These are phyloP conservation scores for Trametes villosa DNA, from an alignment of 768 basidiomycete genomes.

Conservation along the genomic window DNA sequence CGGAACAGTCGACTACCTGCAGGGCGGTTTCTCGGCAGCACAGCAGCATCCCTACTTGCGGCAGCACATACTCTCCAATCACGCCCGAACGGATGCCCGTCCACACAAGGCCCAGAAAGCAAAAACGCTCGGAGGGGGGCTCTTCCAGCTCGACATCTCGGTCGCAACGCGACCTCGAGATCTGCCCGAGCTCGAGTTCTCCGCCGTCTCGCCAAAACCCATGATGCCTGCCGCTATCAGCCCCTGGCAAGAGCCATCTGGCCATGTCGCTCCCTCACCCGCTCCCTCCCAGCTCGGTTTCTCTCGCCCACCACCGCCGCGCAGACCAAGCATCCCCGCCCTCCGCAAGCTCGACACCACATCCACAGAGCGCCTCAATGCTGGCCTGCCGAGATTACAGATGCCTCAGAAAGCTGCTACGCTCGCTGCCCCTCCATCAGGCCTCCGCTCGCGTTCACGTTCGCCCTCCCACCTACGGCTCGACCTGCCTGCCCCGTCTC, in stretches of 20 bases:
- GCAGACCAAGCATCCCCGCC: constrained; percentile 66
- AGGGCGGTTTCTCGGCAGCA: constrained; percentile 70
- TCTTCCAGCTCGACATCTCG: constrained; percentile 71
- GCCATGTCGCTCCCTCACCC: constrained; percentile 56
- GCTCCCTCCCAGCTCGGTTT: constrained; percentile 68
- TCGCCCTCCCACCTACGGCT: constrained; percentile 69
- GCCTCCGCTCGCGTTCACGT: constrained; percentile 36
- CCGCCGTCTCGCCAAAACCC: constrained; percentile 52
- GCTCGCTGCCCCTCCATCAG: constrained; percentile 44
- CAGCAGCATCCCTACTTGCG: constrained; percentile 60
- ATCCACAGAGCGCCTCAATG: constrained; percentile 53
- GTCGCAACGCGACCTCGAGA: constrained; percentile 54
- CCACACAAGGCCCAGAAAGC: constrained; percentile 18
- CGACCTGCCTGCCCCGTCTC: constrained; percentile 60
- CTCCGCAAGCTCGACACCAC: constrained; percentile 66
- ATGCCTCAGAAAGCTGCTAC: constrained; percentile 63
- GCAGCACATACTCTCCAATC: constrained; percentile 43
- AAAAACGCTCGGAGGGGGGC: constrained; percentile 47
- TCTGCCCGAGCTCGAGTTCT: constrained; percentile 63
- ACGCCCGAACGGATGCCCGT: constrained; percentile 4
- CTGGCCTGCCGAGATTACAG: constrained; percentile 59
- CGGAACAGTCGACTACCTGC: constrained; percentile 67
- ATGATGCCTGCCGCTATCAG: constrained; percentile 56
- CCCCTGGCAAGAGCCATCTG: constrained; percentile 45
- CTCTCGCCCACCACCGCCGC: constrained; percentile 51